These are phyloP conservation scores for Beauveria caledonica DNA, from an alignment of 2,329 filamentous ascomycete species.

Conservation along the genomic window DNA sequence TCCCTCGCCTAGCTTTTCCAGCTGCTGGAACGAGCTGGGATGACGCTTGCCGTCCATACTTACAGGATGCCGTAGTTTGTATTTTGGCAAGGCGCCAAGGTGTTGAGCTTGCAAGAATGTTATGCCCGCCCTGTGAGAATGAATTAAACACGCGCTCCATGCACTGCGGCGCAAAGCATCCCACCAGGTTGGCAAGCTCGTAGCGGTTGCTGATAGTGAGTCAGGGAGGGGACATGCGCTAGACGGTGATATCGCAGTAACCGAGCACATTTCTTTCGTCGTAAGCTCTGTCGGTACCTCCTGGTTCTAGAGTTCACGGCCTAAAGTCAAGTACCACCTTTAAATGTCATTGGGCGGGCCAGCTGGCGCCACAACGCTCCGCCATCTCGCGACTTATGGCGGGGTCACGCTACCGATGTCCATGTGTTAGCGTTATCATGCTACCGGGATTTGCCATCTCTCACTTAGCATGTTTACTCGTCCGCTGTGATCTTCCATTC, in stretches of 20 bases:
- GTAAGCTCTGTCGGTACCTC: not conserved
- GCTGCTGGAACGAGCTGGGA: slow-evolving; percentile 96
- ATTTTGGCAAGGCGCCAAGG: not conserved
- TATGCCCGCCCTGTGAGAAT: not conserved
- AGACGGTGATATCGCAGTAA: slow-evolving; percentile 10
- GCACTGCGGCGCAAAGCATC: not conserved
- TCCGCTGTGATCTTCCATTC: not conserved
- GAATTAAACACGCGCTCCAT: slow-evolving; percentile 5
- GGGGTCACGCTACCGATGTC: slow-evolving; percentile 1
- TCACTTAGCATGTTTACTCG: not conserved
- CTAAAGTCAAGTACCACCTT: not conserved
- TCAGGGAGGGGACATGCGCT: slow-evolving; percentile 10
- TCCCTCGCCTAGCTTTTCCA: slow-evolving; percentile 97
- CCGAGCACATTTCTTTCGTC: not conserved
- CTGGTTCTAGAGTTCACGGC: no score
- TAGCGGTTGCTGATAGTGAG: not conserved
- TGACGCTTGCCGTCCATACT: slow-evolving; percentile 86
- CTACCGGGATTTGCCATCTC: not conserved
- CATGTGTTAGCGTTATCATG: not conserved
- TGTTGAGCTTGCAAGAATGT: not conserved
- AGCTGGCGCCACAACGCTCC: slow-evolving; percentile 3
- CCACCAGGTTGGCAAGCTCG: slow-evolving; percentile 5
- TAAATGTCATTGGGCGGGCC: not conserved
- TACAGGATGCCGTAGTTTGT: not conserved
- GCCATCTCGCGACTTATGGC: slow-evolving; percentile 4